Base-by-base conservation (phyloP, 805 yeast species). In the Yarrowia osloensis region DNA sequence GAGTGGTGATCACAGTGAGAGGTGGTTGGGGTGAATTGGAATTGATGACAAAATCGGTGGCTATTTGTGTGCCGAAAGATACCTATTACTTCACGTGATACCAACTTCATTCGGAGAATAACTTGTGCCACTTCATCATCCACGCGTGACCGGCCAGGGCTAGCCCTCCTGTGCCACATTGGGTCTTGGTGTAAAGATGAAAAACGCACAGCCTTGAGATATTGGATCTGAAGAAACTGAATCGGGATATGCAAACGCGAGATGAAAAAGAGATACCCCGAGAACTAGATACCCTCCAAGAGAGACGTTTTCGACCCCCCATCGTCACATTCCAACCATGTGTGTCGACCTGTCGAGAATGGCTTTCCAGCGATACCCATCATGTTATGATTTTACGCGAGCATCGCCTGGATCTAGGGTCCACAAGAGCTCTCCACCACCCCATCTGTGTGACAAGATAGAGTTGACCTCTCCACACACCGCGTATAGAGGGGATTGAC, bases 131-230 rank as follows among this genome's bases (percentile, higher is more conserved):
- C n/a, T n/a, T n/a, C n/a, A n/a, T n/a, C n/a, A n/a, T n/a, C n/a
- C n/a, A n/a, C n/a, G n/a, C n/a, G n/a, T n/a, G n/a, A n/a, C n/a
- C n/a, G n/a, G n/a, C n/a, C n/a, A n/a, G n/a, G 50, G 29, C 50
- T 26, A 46, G 50, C 2, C 50, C 9, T 12, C 3, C n/a, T 31
- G 13, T 5, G 39, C 39, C 57, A 31, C 29, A 17, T 28, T 31
- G 26, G 57, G 33, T 4, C 15, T 2, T 19, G 17, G n/a, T n/a
- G 28, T 37, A 54, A 54, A 54, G 61, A 54, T 12, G 44, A 24
- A 54, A 54, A 54, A 54, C 61, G 61, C 44, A 54, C 61, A 54
- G 17, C 13, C 7, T 17, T 8, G 42, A 11, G 44, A 35, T 54
- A 54, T 54, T 54, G 61, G 44, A 29, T 12, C 15, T n/a, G 55